Percentiles rank a stretch among this genome's conserved stretches.
Evolutionary conservation across 306 rosid species (phyloP).

Genomic region (Benincasa hispida): DNA sequence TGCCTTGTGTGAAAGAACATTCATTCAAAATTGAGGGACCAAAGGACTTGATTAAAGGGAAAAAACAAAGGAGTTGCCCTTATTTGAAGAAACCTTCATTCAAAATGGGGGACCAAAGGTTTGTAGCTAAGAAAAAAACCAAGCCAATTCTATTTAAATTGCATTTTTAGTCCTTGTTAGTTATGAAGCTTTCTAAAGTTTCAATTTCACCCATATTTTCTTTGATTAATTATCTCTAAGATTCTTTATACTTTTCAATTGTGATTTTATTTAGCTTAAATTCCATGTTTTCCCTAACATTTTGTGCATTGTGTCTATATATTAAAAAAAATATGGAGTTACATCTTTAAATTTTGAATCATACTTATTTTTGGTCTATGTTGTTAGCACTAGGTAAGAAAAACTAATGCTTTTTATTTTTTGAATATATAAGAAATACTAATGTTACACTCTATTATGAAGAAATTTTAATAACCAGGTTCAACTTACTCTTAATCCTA

Average conservation of each 20-base stretch:
- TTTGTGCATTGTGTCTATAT: too few relatives aligned
- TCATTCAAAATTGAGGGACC: not conserved
- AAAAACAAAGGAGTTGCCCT: not conserved
- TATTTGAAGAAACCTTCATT: not conserved
- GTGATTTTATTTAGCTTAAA: not conserved
- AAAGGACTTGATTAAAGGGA: not conserved
- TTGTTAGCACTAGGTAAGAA: too few relatives aligned
- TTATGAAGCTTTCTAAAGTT: too few relatives aligned
- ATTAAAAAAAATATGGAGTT: too few relatives aligned
- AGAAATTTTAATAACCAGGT: too few relatives aligned
- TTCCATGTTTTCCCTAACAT: not conserved
- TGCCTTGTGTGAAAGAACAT: not conserved
- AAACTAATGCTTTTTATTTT: too few relatives aligned
- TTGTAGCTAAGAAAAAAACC: not conserved
- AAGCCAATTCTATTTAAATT: not conserved
- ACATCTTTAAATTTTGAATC: too few relatives aligned
- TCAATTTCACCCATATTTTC: not conserved
- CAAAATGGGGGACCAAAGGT: not conserved
- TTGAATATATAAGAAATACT: too few relatives aligned
- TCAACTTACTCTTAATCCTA: too few relatives aligned
- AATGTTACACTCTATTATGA: too few relatives aligned
- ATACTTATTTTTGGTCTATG: too few relatives aligned
- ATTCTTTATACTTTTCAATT: not conserved
- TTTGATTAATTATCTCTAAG: not conserved
- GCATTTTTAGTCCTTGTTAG: not conserved